Percentiles rank a stretch among this genome's conserved stretches.
Evolutionary conservation across 306 rosid genomes (phyloP).

Genomic region (Cucurbita argyrosperma): DNA sequence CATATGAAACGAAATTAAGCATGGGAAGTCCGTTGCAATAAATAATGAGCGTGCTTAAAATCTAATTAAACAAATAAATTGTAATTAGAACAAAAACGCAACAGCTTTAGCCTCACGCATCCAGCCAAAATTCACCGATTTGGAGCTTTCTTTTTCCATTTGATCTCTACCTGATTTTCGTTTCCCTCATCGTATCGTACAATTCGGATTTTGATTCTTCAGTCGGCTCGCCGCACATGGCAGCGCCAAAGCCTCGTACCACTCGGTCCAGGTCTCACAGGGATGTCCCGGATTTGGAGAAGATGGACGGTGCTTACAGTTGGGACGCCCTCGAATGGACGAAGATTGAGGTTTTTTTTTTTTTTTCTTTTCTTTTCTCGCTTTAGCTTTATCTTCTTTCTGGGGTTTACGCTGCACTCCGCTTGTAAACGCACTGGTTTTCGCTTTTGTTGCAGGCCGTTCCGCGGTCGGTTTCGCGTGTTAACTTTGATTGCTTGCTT

Average conservation of each 20-base stretch:
- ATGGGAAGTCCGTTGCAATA: neutral
- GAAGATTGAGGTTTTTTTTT: constrained; percentile 53
- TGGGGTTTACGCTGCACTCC: constrained; percentile 1
- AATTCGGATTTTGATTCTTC: constrained; percentile 2
- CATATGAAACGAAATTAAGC: no score
- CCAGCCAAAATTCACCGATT: constrained; percentile 1
- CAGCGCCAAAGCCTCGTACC: constrained; percentile 33
- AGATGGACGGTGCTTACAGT: constrained; percentile 51
- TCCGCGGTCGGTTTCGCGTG: constrained; percentile 31
- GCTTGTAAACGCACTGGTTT: neutral
- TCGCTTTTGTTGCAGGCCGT: constrained; percentile 35
- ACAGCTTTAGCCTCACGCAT: neutral
- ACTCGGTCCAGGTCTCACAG: constrained; percentile 41
- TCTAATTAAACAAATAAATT: neutral
- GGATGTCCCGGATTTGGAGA: constrained; percentile 48
- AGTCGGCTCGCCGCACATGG: constrained; percentile 38
- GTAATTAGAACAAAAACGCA: neutral
- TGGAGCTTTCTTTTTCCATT: neutral
- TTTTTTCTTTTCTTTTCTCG: neutral
- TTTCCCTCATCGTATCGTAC: neutral
- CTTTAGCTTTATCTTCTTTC: neutral
- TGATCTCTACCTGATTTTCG: neutral
- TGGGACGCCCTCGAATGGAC: constrained; percentile 96
- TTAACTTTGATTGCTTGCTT: constrained; percentile 56
- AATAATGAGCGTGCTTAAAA: neutral